These are phyloP conservation scores for Agastache rugosa DNA, from an alignment of 257 asterid genomes.

Conservation along the genomic window DNA sequence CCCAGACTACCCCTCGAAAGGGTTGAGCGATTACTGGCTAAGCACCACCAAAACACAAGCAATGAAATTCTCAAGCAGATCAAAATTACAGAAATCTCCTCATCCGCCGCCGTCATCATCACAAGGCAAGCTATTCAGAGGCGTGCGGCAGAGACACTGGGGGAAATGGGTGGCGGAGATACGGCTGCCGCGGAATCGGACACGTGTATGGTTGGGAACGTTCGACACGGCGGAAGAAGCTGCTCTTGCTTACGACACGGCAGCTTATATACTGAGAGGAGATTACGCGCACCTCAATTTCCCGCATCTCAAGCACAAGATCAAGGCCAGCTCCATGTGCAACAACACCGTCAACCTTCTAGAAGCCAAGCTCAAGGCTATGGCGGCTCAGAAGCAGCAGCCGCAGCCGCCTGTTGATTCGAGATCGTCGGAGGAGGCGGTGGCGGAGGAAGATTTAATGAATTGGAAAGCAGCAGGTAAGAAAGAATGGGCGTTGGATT, in stretches of 20 bases:
- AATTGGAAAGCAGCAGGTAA: slow-evolving; percentile 10
- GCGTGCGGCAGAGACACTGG: slow-evolving; percentile 66
- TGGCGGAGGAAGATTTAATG: not conserved
- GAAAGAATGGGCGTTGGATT: slow-evolving; percentile 30
- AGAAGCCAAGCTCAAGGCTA: slow-evolving; percentile 52
- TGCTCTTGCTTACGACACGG: slow-evolving; percentile 56
- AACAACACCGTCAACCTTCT: slow-evolving; percentile 52
- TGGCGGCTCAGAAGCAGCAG: slow-evolving; percentile 40
- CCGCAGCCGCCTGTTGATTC: slow-evolving; percentile 29
- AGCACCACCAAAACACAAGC: slow-evolving; percentile 69
- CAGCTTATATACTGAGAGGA: slow-evolving; percentile 54
- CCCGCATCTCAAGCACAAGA: slow-evolving; percentile 49
- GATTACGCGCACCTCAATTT: slow-evolving; percentile 59
- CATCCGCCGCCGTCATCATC: slow-evolving; percentile 15
- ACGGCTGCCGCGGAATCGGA: slow-evolving; percentile 53
- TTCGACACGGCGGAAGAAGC: slow-evolving; percentile 60
- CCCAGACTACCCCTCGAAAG: slow-evolving; percentile 47
- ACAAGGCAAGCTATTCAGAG: slow-evolving; percentile 62
- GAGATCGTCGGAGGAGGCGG: not conserved
- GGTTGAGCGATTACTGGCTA: slow-evolving; percentile 62
- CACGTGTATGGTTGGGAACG: slow-evolving; percentile 59
- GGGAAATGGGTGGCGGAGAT: slow-evolving; percentile 69
- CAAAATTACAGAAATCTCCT: slow-evolving; percentile 29
- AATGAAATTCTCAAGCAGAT: slow-evolving; percentile 48
- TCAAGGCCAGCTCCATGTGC: slow-evolving; percentile 39